phyloP scores from a whole-genome alignment of 2,329 filamentous ascomycete species.

The Aspergillus sp. region DNA sequence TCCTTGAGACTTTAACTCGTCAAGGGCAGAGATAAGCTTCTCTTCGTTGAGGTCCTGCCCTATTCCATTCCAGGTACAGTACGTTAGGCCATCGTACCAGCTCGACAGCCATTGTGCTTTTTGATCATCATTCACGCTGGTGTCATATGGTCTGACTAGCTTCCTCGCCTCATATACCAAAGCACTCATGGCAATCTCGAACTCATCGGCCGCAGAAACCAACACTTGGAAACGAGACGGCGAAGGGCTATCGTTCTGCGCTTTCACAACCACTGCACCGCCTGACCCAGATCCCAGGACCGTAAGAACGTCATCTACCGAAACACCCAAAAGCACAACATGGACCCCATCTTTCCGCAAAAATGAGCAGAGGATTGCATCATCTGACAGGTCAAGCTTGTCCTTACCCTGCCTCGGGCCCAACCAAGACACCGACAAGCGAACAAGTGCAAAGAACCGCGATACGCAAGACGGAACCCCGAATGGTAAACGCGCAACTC shows the following conservation, averaged over 20 bases:
- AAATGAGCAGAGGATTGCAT: slow-evolving; percentile 77
- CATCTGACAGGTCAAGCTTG: slow-evolving; percentile 69
- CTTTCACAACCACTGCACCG: slow-evolving; percentile 68
- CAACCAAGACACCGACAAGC: slow-evolving; percentile 80
- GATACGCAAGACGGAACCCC: slow-evolving; percentile 64
- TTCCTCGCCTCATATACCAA: slow-evolving; percentile 85
- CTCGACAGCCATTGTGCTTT: slow-evolving; percentile 69
- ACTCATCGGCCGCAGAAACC: slow-evolving; percentile 68
- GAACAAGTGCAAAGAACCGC: slow-evolving; percentile 80
- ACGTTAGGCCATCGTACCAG: slow-evolving; percentile 91
- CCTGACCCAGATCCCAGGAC: slow-evolving; percentile 64
- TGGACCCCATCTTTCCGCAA: slow-evolving; percentile 69
- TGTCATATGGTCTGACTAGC: slow-evolving; percentile 46
- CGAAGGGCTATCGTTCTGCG: slow-evolving; percentile 67
- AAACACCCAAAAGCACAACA: slow-evolving; percentile 75
- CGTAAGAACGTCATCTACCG: slow-evolving; percentile 68
- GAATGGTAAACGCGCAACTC: slow-evolving; percentile 56
- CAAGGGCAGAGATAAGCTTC: slow-evolving; percentile 74
- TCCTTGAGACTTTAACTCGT: slow-evolving; percentile 66
- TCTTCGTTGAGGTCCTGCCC: slow-evolving; percentile 79
- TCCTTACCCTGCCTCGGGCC: slow-evolving; percentile 79
- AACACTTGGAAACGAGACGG: slow-evolving; percentile 62
- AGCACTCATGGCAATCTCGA: slow-evolving; percentile 75
- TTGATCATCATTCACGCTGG: slow-evolving; percentile 36
- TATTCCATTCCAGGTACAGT: slow-evolving; percentile 95